Base-by-base conservation (phyloP, 2,329 filamentous ascomycete species). In the Claviceps capensis region DNA sequence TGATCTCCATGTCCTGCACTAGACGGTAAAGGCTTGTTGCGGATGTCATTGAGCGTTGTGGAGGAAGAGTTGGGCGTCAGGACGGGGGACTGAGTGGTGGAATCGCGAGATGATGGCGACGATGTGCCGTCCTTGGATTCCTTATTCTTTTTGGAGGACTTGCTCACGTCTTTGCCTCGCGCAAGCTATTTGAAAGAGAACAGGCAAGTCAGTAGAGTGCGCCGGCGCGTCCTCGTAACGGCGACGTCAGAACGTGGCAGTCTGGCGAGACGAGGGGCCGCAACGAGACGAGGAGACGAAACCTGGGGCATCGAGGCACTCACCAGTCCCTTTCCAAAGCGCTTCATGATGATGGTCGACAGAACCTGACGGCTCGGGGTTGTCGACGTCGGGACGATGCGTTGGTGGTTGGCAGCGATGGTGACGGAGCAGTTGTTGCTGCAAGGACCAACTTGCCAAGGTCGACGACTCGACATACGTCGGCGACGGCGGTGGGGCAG, bases 251-350 rank as follows among this genome's bases (percentile, higher is more conserved):
- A n/a, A 45, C 53, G 40, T 43, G 34, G 26, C 30, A 47, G 22
- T 16, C 34, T 23, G 43, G 26, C 19, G 34, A 22, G 30, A 22
- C 17, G 47, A 40, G 17, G 38, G 49, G 53, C 55, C 55, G n/a
- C 61, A 60, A 60, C 57, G 56, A 48, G 53, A 56, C 56, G 58
- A 56, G 36, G 22, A 52, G 14, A 5, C 14, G 4, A 9, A 36
- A 22, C n/a, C 22, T 30, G 14, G 11, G 7, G 37, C 11, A 16
- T 30, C 11, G 37, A 19, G 17, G 7, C 16, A 60, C 59, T 56
- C 43, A 62, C 59, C 45, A 96, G 89, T 85, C 87, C 88, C 78
- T 95, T 88, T 73, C 89, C 86, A 72, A 97, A 95, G 69, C 88
- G 86, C 77, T 95, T 96, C 91, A 97, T 96, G 72, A 78, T 86